These are phyloP conservation scores for Ustilago sp. DNA, from an alignment of 1,284 basidiomycete species.

Conservation along the genomic window DNA sequence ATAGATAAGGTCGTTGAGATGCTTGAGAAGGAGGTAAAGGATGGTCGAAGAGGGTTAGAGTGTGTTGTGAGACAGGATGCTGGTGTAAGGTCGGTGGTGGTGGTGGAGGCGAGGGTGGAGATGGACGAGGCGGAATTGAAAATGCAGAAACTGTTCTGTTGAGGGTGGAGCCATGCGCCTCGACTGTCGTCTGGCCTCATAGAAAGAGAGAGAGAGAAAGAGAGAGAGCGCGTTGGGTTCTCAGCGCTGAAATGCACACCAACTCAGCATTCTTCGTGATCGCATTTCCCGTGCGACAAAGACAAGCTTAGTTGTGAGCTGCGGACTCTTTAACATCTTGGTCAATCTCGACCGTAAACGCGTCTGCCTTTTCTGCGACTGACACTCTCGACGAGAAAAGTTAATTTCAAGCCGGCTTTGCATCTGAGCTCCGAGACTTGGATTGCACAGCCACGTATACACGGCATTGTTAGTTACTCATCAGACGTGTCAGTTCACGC, in stretches of 20 bases:
- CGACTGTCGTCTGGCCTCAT: neutral
- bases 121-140: neutral
- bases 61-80: neutral
- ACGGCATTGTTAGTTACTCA: neutral
- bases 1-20: neutral
- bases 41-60: neutral
- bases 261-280: neutral
- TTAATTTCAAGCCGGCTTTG: neutral
- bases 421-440: slow-evolving; percentile 4
- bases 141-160: neutral
- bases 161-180: neutral
- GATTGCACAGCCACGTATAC: slow-evolving; percentile 11
- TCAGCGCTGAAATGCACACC: neutral
- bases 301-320: neutral
- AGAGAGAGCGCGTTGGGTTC: neutral
- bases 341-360: neutral
- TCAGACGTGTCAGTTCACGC: neutral
- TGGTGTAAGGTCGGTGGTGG: neutral
- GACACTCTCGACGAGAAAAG: neutral
- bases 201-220: neutral
- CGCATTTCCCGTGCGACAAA: neutral
- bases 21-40: slow-evolving; percentile 14
- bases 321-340: too few species aligned
- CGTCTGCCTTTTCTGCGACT: neutral
- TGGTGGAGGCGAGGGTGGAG: neutral